Evolutionary conservation across 192 early-diverging fungal genomes (phyloP).

Genomic region (Dissophora ornata): DNA sequence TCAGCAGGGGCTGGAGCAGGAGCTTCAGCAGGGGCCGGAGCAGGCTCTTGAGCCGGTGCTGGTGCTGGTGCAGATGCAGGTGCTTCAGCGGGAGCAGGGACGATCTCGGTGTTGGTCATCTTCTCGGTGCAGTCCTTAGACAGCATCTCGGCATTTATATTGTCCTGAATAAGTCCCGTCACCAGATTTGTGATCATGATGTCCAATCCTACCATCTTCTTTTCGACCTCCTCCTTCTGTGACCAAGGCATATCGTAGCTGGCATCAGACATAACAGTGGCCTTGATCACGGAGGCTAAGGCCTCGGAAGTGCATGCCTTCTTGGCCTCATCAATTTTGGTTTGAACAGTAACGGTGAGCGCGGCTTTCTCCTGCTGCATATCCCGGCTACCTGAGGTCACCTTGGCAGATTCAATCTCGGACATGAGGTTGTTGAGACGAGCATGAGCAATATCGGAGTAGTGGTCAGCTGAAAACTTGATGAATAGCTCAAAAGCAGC

Average conservation of each 20-base stretch:
- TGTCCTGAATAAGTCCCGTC: slow-evolving; percentile 12
- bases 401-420: slow-evolving; percentile 17
- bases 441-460: slow-evolving; percentile 17
- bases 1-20: background rate
- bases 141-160: slow-evolving; percentile 28
- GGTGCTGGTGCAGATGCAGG: background rate
- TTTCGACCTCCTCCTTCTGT: slow-evolving; percentile 1
- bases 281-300: slow-evolving; percentile 14
- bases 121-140: slow-evolving; percentile 51
- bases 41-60: slow-evolving; percentile 1
- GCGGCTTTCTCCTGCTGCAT: slow-evolving; percentile 20
- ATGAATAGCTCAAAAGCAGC: slow-evolving; percentile 23
- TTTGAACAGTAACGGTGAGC: slow-evolving; percentile 8
- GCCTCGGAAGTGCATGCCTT: slow-evolving; percentile 18
- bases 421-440: slow-evolving; percentile 32
- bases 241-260: slow-evolving; percentile 18
- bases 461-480: slow-evolving; percentile 36
- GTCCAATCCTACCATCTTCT: slow-evolving; percentile 19
- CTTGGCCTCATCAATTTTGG: slow-evolving; percentile 37
- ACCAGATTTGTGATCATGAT: slow-evolving; percentile 2
- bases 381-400: slow-evolving; percentile 3
- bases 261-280: slow-evolving; percentile 1
- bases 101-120: slow-evolving; percentile 43
- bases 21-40: background rate
- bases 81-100: background rate